phyloP scores from a whole-genome alignment of 2,329 filamentous ascomycete species.

The Epicoccum nigrum region DNA sequence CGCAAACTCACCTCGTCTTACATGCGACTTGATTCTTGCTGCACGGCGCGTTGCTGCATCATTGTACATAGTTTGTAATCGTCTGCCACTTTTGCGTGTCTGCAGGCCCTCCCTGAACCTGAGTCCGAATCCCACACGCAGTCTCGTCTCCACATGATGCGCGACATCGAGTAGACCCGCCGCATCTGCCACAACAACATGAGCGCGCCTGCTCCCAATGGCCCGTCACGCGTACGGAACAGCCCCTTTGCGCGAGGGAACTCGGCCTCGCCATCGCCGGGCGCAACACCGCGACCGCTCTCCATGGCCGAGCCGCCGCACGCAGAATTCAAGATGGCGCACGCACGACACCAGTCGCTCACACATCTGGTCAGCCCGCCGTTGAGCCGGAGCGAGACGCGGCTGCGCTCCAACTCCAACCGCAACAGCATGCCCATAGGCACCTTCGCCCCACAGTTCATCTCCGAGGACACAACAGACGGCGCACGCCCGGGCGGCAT shows the following conservation, averaged over 20 bases:
- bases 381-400: slow-evolving; percentile 45
- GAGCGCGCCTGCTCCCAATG: slow-evolving; percentile 63
- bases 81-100: slow-evolving; percentile 19
- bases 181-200: slow-evolving; percentile 47
- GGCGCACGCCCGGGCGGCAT: slow-evolving; percentile 70
- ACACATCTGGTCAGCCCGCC: slow-evolving; percentile 54
- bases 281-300: slow-evolving; percentile 76
- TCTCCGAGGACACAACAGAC: slow-evolving; percentile 76
- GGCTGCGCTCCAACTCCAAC: slow-evolving; percentile 66
- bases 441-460: slow-evolving; percentile 96
- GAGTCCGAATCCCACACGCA: no score
- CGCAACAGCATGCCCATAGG: slow-evolving; percentile 69
- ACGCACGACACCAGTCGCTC: slow-evolving; percentile 72
- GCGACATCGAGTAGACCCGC: slow-evolving; percentile 27
- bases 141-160: slow-evolving; percentile 36
- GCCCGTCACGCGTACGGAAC: slow-evolving; percentile 67
- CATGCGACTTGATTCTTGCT: slow-evolving; percentile 17
- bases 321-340: slow-evolving; percentile 54
- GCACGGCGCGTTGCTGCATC: slow-evolving; percentile 22
- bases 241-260: slow-evolving; percentile 75
- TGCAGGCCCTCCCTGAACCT: slow-evolving; percentile 15
- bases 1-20: slow-evolving; percentile 19
- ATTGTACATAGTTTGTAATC: slow-evolving; percentile 36
- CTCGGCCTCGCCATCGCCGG: slow-evolving; percentile 68
- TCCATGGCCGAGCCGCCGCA: slow-evolving; percentile 39